These are phyloP conservation scores for Aureobasidium pullulans DNA, from an alignment of 2,329 filamentous ascomycete genomes.

Conservation along the genomic window DNA sequence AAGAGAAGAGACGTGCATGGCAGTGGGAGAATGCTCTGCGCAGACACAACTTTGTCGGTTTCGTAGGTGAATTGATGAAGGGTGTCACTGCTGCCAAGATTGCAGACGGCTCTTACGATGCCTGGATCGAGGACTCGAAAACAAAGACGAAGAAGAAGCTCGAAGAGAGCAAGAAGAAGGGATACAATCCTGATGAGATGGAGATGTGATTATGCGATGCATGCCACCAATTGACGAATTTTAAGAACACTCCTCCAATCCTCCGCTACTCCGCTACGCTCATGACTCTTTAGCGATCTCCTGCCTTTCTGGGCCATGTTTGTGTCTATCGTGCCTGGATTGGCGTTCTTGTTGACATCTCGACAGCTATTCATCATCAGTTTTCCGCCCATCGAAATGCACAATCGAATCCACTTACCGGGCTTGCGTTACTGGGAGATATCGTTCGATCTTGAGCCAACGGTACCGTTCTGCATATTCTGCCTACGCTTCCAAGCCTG, in stretches of 20 bases:
- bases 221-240: neutral
- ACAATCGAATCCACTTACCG: neutral
- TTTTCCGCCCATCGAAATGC: too few relatives aligned
- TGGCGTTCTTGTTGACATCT: neutral
- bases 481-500: neutral
- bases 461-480: neutral
- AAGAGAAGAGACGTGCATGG: slow-evolving; percentile 79
- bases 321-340: too few relatives aligned
- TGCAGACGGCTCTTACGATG: slow-evolving; percentile 58
- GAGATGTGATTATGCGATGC: slow-evolving; percentile 21
- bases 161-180: slow-evolving; percentile 38
- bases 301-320: too few relatives aligned
- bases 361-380: neutral
- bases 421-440: neutral
- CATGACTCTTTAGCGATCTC: neutral
- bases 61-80: slow-evolving; percentile 84
- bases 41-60: slow-evolving; percentile 92
- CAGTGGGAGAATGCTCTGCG: slow-evolving; percentile 90
- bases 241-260: neutral
- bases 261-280: neutral
- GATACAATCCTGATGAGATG: slow-evolving; percentile 32
- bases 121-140: slow-evolving; percentile 65
- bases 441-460: neutral
- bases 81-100: slow-evolving; percentile 73
- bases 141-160: slow-evolving; percentile 46